Evolutionary conservation across 805 yeast genomes (phyloP).

Genomic region (Ascoidea asiatica): DNA sequence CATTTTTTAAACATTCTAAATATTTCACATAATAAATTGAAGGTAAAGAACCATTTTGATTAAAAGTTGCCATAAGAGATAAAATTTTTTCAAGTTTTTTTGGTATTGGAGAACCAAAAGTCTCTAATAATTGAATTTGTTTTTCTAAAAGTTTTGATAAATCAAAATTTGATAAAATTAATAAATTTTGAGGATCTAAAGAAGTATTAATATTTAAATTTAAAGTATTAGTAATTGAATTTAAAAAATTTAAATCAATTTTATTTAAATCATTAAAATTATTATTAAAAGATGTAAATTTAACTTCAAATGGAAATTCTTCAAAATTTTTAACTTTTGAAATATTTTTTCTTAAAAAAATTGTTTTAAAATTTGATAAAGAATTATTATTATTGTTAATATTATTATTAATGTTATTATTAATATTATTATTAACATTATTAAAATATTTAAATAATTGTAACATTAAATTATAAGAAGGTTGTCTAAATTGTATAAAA

Average conservation of each 20-base stretch:
- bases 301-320: background rate
- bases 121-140: slow-evolving; percentile 39
- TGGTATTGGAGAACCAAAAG: slow-evolving; percentile 33
- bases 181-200: slow-evolving; percentile 10
- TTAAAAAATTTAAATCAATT: slow-evolving; percentile 12
- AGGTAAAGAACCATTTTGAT: slow-evolving; percentile 25
- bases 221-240: no score
- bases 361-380: background rate
- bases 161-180: slow-evolving; percentile 37
- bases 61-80: slow-evolving; percentile 31
- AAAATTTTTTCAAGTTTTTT: slow-evolving; percentile 27
- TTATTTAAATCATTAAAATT: slow-evolving; percentile 11
- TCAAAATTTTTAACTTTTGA: background rate
- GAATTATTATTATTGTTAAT: background rate
- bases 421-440: no score
- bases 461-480: slow-evolving; percentile 9
- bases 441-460: no score
- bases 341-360: slow-evolving; percentile 1
- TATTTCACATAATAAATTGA: slow-evolving; percentile 44
- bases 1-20: slow-evolving; percentile 39
- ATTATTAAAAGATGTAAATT: no score
- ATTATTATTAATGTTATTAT: background rate
- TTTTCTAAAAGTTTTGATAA: slow-evolving; percentile 33
- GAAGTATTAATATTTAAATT: slow-evolving; percentile 4
- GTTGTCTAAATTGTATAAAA: slow-evolving; percentile 22